Evolutionary conservation across 2,329 filamentous ascomycete genomes (phyloP), one percentile per base, ranked within the genome.

Genomic region (Stachybotrys echinatus): DNA sequence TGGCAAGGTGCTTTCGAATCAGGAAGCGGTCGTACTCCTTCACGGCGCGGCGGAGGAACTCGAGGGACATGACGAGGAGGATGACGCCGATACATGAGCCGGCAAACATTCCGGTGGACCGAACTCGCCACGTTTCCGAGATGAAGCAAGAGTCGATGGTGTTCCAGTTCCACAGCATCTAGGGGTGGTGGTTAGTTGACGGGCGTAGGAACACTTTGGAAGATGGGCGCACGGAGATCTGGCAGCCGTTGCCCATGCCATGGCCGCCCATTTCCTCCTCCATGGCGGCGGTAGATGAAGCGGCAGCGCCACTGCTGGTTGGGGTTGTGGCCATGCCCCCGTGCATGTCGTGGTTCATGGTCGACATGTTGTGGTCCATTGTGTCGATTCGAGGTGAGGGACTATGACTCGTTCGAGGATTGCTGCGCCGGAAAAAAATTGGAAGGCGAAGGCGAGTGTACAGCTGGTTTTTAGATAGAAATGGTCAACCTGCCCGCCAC

Each of bases 161-260:
- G 65, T 87, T 76, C 85, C 85, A 89, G 66, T 90, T 91, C 85
- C 87, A 89, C 39, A 89, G 73, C 87, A 90, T 91, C 85, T 88
- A 50, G 6, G 17, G n/a, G n/a, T n/a, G 31, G 31, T 37, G 31
- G 31, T 37, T 37, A 37, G 31, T 10, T 37, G 31, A 37, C n/a
- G n/a, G n/a, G n/a, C n/a, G n/a, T n/a, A n/a, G n/a, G n/a, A n/a
- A n/a, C n/a, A n/a, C n/a, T n/a, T n/a, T n/a, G n/a, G n/a, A n/a
- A 18, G 18, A 4, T 40, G 17, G 8, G 3, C 38, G 38, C 18
- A 40, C 38, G 18, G 38, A 40, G 19, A 40, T 40, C 38, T 40
- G 38, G 38, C 38, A 40, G 38, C 38, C 38, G 17, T 20, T 20
- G 17, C 17, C 19, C 17, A n/a, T 20, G 38, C 38, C 38, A n/a